phyloP scores from a whole-genome alignment of 345 rosid species.

The Populus alba region DNA sequence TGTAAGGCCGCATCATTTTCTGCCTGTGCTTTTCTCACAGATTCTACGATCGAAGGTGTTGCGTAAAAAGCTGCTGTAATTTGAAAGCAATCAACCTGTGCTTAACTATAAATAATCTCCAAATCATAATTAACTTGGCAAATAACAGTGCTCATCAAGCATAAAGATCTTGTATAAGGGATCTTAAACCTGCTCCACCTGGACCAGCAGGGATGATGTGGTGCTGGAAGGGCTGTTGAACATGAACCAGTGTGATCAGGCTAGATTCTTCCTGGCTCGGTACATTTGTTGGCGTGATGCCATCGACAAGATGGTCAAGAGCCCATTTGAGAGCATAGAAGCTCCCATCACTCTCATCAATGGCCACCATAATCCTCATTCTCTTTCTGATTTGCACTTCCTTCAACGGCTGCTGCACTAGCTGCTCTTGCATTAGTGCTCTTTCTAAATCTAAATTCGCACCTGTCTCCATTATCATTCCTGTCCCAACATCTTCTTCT shows the following conservation, averaged over 20 bases:
- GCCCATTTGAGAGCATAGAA: slow-evolving; percentile 64
- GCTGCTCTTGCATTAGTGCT: background rate
- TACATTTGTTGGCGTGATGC: slow-evolving; percentile 8
- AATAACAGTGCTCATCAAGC: background rate
- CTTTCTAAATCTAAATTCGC: background rate
- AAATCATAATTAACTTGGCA: too few species aligned
- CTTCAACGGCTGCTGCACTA: slow-evolving; percentile 1
- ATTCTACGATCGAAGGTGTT: slow-evolving; percentile 34
- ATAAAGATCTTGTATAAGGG: background rate
- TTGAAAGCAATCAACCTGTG: background rate
- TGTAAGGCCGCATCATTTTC: slow-evolving; percentile 50
- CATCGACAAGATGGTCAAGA: slow-evolving; percentile 36
- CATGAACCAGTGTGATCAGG: slow-evolving; percentile 50
- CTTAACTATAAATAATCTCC: background rate
- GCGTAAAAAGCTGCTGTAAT: slow-evolving; percentile 31
- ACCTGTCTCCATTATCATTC: background rate
- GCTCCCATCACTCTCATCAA: slow-evolving; percentile 65
- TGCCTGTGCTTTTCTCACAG: slow-evolving; percentile 53
- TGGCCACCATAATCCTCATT: slow-evolving; percentile 53
- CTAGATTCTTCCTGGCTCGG: slow-evolving; percentile 28
- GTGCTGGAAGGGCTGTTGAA: slow-evolving; percentile 48
- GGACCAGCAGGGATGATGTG: slow-evolving; percentile 46
- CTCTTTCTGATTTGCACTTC: slow-evolving; percentile 17
- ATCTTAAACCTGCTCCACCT: slow-evolving; percentile 37
- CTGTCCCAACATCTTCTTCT: background rate